Evolutionary conservation across 306 rosid species (phyloP).

Genomic region (Albizia julibrissin): DNA sequence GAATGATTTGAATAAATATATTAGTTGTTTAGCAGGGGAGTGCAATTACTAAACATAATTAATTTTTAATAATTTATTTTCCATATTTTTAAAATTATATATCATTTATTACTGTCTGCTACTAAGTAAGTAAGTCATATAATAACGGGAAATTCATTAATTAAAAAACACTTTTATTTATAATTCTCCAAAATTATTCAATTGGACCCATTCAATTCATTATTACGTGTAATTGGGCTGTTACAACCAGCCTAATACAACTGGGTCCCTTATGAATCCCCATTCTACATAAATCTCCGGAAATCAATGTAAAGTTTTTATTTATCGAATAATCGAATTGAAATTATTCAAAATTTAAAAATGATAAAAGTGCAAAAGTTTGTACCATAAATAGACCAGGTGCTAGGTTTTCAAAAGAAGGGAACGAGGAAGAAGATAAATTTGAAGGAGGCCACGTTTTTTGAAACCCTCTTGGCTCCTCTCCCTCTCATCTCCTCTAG

Average conservation of each 20-base stretch:
- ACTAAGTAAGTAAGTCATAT: not conserved
- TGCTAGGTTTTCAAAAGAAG: conserved; percentile 18
- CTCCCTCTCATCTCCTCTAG: conserved; percentile 46
- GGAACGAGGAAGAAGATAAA: conserved; percentile 38
- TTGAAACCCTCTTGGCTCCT: conserved; percentile 17
- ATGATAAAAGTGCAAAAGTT: not conserved
- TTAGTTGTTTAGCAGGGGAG: not conserved
- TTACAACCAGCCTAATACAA: not conserved
- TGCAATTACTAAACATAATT: not conserved
- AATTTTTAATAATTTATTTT: not conserved
- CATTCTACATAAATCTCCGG: not conserved
- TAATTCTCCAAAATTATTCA: not conserved
- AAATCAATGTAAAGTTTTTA: not conserved
- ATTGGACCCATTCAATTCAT: not conserved
- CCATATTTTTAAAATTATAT: not conserved
- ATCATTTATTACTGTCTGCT: not conserved
- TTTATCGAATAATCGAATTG: not conserved
- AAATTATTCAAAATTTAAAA: not conserved
- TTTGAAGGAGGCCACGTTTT: conserved; percentile 47
- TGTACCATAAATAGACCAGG: conserved; percentile 36
- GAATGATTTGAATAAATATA: not conserved
- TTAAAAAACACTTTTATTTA: not conserved
- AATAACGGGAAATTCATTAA: not conserved
- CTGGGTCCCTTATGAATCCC: not conserved
- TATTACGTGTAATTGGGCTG: not conserved